Conservation (phyloP, 495 filamentous ascomycete species). For the Aspergillus bridgeri region DNA sequence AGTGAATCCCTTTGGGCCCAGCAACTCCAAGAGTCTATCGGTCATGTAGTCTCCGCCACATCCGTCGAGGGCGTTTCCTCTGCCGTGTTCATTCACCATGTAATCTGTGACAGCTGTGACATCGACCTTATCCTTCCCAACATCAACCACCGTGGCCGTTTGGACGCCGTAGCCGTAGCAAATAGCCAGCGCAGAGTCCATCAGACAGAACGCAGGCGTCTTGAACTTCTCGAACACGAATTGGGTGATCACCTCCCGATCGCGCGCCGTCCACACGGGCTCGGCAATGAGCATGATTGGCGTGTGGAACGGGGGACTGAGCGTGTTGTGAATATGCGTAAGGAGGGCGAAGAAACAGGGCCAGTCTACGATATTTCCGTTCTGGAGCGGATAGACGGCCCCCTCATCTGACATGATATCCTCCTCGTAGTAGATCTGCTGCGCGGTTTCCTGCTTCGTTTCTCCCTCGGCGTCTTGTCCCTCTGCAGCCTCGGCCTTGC, state of each 20-base stretch:
- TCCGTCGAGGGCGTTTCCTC: slow-evolving; percentile 59
- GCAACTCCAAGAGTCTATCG: slow-evolving; percentile 62
- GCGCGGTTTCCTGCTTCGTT: slow-evolving; percentile 24
- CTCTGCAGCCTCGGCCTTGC: background rate
- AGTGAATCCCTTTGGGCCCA: slow-evolving; percentile 67
- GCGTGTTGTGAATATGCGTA: slow-evolving; percentile 76
- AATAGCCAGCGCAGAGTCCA: slow-evolving; percentile 79
- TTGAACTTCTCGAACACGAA: slow-evolving; percentile 98
- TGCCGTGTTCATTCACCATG: slow-evolving; percentile 57
- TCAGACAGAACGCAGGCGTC: slow-evolving; percentile 79
- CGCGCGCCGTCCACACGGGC: slow-evolving; percentile 79
- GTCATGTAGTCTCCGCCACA: slow-evolving; percentile 92
- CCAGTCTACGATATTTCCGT: slow-evolving; percentile 86
- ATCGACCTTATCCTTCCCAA: slow-evolving; percentile 88
- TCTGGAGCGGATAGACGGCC: slow-evolving; percentile 80
- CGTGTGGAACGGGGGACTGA: slow-evolving; percentile 89
- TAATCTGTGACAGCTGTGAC: slow-evolving; percentile 84
- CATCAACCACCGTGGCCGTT: slow-evolving; percentile 79
- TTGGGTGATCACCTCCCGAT: slow-evolving; percentile 77
- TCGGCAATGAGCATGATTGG: slow-evolving; percentile 85
- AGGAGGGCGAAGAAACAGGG: slow-evolving; percentile 88
- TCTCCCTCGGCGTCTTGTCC: slow-evolving; percentile 18
- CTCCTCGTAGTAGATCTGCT: slow-evolving; percentile 72
- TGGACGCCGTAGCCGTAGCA: slow-evolving; percentile 77
- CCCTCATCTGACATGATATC: slow-evolving; percentile 83